phyloP scores from a whole-genome alignment of 2,329 filamentous ascomycete genomes.

The Neurospora sp. region DNA sequence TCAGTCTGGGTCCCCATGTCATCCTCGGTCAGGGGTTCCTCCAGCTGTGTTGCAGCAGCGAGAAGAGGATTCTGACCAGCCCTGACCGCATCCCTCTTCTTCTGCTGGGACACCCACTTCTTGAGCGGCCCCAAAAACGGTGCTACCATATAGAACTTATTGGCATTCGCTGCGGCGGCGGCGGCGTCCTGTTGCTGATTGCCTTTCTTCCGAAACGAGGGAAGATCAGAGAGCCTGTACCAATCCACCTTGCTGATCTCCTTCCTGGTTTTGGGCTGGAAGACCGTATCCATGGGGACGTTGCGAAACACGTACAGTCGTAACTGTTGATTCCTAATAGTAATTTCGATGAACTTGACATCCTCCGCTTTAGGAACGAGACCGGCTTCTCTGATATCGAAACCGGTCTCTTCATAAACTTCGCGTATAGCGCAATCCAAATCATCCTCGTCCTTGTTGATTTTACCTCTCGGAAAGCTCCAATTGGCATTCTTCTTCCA shows the following conservation, averaged over 20 bases:
- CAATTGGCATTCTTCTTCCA: constrained; percentile 96
- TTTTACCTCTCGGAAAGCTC: constrained; percentile 96
- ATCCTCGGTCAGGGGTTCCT: constrained; percentile 54
- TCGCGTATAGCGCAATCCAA: constrained; percentile 89
- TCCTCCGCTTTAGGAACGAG: constrained; percentile 63
- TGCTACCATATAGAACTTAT: constrained; percentile 97
- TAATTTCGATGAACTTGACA: constrained; percentile 77
- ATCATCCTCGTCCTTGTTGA: constrained; percentile 94
- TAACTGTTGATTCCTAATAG: constrained; percentile 88
- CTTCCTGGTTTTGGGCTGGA: constrained; percentile 85
- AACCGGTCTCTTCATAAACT: constrained; percentile 93
- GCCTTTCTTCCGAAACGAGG: constrained; percentile 60
- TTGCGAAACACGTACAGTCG: constrained; percentile 85
- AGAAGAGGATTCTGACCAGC: constrained; percentile 30
- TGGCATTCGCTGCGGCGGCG: constrained; percentile 52
- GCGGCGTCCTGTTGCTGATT: constrained; percentile 46
- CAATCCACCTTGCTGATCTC: constrained; percentile 97
- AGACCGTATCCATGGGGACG: constrained; percentile 76
- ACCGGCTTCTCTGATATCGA: constrained; percentile 67
- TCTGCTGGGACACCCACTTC: constrained; percentile 83
- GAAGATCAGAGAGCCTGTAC: constrained; percentile 84
- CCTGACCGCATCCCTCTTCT: constrained; percentile 55
- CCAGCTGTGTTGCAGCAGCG: constrained; percentile 14
- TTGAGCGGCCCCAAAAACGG: constrained; percentile 80
- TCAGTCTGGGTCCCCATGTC: constrained; percentile 39